Evolutionary conservation across 345 rosid species (phyloP).

Genomic region (Eutrema yunnanense): DNA sequence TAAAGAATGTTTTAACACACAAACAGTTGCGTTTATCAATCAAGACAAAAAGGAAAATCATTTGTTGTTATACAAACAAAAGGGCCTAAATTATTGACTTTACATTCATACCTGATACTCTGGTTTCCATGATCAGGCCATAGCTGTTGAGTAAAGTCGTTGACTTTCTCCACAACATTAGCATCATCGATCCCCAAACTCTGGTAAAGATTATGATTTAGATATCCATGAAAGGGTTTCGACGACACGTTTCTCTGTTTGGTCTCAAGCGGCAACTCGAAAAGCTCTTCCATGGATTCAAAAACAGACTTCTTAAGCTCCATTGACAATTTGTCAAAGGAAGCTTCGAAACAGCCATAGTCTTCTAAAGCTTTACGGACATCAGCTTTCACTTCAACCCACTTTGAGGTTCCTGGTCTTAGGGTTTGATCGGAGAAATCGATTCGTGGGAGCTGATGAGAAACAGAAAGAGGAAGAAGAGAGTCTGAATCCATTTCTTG

Average conservation of each 20-base stretch:
- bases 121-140: constrained; percentile 18
- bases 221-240: constrained; percentile 20
- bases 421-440: constrained; percentile 11
- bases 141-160: constrained; percentile 17
- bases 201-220: constrained; percentile 8
- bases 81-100: no score
- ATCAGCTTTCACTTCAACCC: constrained; percentile 14
- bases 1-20: not conserved
- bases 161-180: constrained; percentile 6
- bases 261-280: constrained; percentile 16
- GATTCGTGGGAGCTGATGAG: not conserved
- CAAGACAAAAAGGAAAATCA: no score
- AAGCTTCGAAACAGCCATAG: constrained; percentile 23
- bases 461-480: not conserved
- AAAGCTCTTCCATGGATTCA: constrained; percentile 14
- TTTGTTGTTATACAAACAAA: no score
- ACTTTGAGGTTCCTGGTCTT: constrained; percentile 27
- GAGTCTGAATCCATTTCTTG: constrained; percentile 23
- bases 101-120: constrained; percentile 8
- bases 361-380: constrained; percentile 31
- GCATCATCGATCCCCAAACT: constrained; percentile 22
- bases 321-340: constrained; percentile 2
- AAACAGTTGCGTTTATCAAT: not conserved
- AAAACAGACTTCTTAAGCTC: constrained; percentile 21
- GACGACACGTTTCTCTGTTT: constrained; percentile 18